Conservation (phyloP, 2,329 filamentous ascomycete genomes). For the Truncatella angustata region DNA sequence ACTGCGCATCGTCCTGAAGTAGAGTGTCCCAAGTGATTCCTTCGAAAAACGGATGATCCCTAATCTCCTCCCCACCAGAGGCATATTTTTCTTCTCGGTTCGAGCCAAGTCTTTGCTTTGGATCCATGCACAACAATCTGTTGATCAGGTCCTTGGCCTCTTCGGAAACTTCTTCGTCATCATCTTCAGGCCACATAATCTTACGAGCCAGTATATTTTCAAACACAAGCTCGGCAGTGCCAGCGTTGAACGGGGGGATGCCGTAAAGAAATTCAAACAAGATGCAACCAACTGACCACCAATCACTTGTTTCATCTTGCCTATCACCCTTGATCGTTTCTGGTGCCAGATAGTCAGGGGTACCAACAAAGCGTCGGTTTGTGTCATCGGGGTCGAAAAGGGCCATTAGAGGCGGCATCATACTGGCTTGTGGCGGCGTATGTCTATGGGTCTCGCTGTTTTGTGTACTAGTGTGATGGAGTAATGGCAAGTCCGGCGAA, state of each 20-base stretch:
- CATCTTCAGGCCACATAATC: constrained; percentile 89
- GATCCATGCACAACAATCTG: constrained; percentile 81
- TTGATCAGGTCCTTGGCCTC: constrained; percentile 96
- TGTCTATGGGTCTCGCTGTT: constrained; percentile 53
- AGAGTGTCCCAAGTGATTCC: constrained; percentile 87
- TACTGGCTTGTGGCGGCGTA: constrained; percentile 61
- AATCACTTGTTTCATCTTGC: constrained; percentile 97
- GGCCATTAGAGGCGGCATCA: constrained; percentile 90
- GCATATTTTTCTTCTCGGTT: constrained; percentile 80
- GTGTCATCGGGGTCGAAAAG: constrained; percentile 94
- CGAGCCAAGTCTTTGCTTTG: constrained; percentile 76
- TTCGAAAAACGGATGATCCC: constrained; percentile 83
- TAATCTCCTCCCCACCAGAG: constrained; percentile 87
- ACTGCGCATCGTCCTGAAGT: constrained; percentile 93
- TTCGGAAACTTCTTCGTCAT: constrained; percentile 74
- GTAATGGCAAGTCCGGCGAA: constrained; percentile 72
- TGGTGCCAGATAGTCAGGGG: constrained; percentile 92
- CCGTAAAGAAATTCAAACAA: constrained; percentile 95
- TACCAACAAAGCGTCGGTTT: constrained; percentile 90
- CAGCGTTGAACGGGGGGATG: constrained; percentile 88
- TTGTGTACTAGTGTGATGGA: constrained; percentile 53
- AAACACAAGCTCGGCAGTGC: constrained; percentile 89
- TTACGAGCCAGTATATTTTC: constrained; percentile 89
- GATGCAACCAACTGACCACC: constrained; percentile 99
- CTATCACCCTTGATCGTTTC: constrained; percentile 95